A percentile compares a stretch with the other conserved stretches of the same genome.
Conservation (phyloP, 208 protist genomes). For the Wallacemonas sp. region DNA sequence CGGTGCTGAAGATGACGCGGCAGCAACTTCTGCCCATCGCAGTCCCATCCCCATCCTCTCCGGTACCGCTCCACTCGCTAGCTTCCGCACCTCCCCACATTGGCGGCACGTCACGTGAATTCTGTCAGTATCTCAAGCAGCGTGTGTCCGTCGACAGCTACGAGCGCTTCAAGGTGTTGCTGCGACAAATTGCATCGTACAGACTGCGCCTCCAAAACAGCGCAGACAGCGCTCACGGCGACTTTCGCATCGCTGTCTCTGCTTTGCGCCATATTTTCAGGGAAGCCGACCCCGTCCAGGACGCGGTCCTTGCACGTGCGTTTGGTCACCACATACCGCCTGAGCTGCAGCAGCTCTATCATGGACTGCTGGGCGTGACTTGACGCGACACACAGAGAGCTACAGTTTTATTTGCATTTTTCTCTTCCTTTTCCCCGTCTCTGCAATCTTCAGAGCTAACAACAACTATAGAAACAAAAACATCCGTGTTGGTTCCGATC, state of each 20-base stretch:
- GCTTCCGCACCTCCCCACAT: conserved; percentile 2
- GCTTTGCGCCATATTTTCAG: conserved; percentile 38
- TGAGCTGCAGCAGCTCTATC: conserved; percentile 63
- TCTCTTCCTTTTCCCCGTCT: background rate
- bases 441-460: background rate
- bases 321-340: conserved; percentile 82
- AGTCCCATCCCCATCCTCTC: background rate
- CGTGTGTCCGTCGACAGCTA: conserved; percentile 52
- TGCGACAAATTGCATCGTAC: conserved; percentile 53
- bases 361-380: conserved; percentile 23
- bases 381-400: background rate
- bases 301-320: conserved; percentile 31
- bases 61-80: background rate
- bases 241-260: conserved; percentile 21
- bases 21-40: background rate
- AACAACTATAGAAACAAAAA: background rate
- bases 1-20: background rate
- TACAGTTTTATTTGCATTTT: background rate
- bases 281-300: conserved; percentile 36
- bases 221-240: conserved; percentile 9
- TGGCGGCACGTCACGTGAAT: conserved; percentile 70
- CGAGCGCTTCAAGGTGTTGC: conserved; percentile 48
- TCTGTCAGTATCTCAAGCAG: conserved; percentile 79
- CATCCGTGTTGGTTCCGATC: background rate
- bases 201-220: conserved; percentile 18